Evolutionary conservation across 78 protist species (phyloP).

Genomic region (Guillardia theta): DNA sequence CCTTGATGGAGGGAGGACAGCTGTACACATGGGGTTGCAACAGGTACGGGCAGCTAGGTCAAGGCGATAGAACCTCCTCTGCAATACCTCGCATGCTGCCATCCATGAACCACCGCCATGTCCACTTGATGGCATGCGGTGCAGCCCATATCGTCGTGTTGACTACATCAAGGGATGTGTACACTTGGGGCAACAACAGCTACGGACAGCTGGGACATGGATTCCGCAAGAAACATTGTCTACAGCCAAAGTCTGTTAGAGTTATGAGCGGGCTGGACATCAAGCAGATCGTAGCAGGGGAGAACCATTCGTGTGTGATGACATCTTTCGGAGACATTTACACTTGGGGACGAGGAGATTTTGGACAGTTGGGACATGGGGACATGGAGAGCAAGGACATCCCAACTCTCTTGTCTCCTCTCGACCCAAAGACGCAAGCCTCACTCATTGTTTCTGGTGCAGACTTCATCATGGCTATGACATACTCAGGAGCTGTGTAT

Average conservation of each 20-base stretch:
- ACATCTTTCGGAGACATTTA: slow-evolving; percentile 9
- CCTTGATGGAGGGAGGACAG: background rate
- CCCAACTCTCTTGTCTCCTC: background rate
- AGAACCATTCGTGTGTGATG: background rate
- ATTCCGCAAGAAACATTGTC: background rate
- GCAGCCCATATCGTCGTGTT: background rate
- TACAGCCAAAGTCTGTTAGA: background rate
- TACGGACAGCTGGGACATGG: background rate
- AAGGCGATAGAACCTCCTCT: no score
- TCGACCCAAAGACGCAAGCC: background rate
- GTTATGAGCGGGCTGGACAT: slow-evolving; percentile 20
- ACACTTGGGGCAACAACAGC: background rate
- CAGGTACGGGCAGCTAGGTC: slow-evolving; percentile 22
- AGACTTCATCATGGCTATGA: background rate
- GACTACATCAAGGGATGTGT: background rate
- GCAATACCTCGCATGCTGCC: background rate
- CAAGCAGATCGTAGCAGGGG: background rate
- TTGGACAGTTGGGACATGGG: slow-evolving; percentile 34
- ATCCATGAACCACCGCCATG: background rate
- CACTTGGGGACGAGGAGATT: slow-evolving; percentile 34
- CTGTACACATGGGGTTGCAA: background rate
- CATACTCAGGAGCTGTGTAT: background rate
- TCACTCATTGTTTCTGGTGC: background rate
- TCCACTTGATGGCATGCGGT: background rate
- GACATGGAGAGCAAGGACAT: background rate